These are phyloP conservation scores for Miscanthus sacchariflorus DNA, from an alignment of 202 grass and related monocot species.

Conservation along the genomic window DNA sequence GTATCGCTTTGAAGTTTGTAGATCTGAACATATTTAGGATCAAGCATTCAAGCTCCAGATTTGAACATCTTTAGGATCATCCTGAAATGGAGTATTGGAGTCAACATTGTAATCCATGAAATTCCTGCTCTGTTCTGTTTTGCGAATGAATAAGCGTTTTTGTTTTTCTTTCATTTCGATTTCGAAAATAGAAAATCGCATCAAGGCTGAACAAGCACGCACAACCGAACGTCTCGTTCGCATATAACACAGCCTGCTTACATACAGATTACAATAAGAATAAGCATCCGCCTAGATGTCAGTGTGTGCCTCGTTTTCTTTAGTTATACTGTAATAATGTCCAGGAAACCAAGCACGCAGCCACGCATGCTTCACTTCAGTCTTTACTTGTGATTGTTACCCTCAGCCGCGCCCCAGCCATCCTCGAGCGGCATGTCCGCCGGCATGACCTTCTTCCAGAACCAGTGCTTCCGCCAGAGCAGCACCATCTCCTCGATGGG, in stretches of 20 bases:
- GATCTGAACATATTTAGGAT: too few species aligned
- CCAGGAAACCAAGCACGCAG: neutral
- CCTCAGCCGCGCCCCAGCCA: conserved; percentile 19
- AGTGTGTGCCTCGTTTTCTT: neutral
- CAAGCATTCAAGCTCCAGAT: too few species aligned
- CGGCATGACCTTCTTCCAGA: conserved; percentile 89
- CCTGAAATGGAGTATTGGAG: too few species aligned
- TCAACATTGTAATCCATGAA: too few species aligned
- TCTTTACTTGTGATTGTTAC: neutral
- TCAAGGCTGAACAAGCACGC: too few species aligned
- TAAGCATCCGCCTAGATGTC: neutral
- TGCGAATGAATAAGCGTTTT: too few species aligned
- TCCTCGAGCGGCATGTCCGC: conserved; percentile 59
- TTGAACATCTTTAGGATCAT: too few species aligned
- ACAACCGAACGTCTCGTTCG: neutral
- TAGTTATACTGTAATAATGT: neutral
- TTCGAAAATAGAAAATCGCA: too few species aligned
- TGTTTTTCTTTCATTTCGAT: too few species aligned
- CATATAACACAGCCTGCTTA: neutral
- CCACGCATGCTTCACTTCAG: neutral
- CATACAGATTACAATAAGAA: neutral
- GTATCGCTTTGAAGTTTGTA: neutral
- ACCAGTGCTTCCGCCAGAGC: conserved; percentile 97
- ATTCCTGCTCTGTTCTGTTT: too few species aligned
- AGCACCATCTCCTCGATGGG: conserved; percentile 99